Base-by-base conservation (phyloP, 148 eudicot species). In the Chenopodium album region DNA sequence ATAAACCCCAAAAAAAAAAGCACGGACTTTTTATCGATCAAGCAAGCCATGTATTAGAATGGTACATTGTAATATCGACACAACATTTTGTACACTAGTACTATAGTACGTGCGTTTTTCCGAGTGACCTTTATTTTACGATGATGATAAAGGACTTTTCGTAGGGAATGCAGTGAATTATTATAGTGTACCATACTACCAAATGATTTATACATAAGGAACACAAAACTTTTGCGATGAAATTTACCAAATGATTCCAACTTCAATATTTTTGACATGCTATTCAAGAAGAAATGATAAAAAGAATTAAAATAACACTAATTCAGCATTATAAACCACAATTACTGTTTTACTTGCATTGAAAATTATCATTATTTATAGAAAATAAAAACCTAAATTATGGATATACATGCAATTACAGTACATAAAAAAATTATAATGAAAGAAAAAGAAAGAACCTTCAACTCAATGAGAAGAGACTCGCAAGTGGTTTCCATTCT, bases 401-500 rank as follows among this genome's bases (percentile, higher is more conserved):
- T 60, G 9, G 9, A 41, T 4, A 8, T 48, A n/a, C 29, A 59
- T 48, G 34, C 63, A 60, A 62, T 13, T 50, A 26, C 26, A 54
- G 4, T 19, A 75, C 46, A 13, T 4, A 19, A 78, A 17, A 23
- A 48, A 82, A 19, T 5, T 2, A 41, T 1, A 0, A 7, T 22
- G 9, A 34, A 23, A 11, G 10, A 31, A 11, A 26, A 13, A 71
- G 20, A 31, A 32, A 41, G n/a, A 76, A 94, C 98, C 98, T 92
- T 91, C 56, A 94, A 81, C 84, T 92, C 94, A 67, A 79, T 84
- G 23, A 89, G 85, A 84, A 94, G 91, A 85, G 90, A 83, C 14
- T 80, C 88, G 79, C 94, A 91, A 13, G 94, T 85, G 3, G 89
- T 87, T 85, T 87, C 94, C 93, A 90, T 86, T 75, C 83, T 84